Base-by-base conservation (phyloP, 257 asterid genomes). In the Oldenlandia corymbosa region DNA sequence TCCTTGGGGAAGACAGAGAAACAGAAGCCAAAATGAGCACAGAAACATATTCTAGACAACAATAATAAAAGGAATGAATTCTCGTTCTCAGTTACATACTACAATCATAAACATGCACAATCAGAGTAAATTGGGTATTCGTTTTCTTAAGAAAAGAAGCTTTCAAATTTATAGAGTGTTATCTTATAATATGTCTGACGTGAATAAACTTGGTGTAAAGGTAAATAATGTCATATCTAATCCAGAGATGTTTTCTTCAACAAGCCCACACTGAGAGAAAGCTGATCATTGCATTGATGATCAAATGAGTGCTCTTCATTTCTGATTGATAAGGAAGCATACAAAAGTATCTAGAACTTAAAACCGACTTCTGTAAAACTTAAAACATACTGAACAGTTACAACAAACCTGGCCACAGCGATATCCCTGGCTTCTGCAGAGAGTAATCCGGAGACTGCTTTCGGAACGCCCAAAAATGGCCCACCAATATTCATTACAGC, bases 381-480 rank as follows among this genome's bases (percentile, higher is more conserved):
- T 56, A 65, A 62, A 60, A 55, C 37, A 54, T 39, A 71, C 52
- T 27, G 27, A 62, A 59, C 48, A 62, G 73, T 71, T 52, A 51
- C 53, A 60, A 53, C 62, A 62, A 62, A 88, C 96, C 96, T 88
- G 74, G 91, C 89, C 65, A 75, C 75, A 48, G 96, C 94, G 51
- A 88, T 79, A 81, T 88, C 91, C 75, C 71, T 83, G 77, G 86
- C 96, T 83, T 88, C 96, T 11, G 96, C 84, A 62, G 96, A 88
- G 78, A 88, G 82, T 74, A 88, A 76, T 58, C 89, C 94, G 7
- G 96, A 60, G 64, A 85, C 83, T 34, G 78, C 78, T 80, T 85
- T 88, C 28, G 96, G 96, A 73, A 88, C 89, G 64, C 96, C 96
- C 65, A 88, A 71, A 75, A 88, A 85, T 52, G 96, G 94, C 60